Percentiles rank a stretch among this genome's conserved stretches.
Evolutionary conservation across 331 rosid genomes (phyloP).

Genomic region (Quercus lobata): DNA sequence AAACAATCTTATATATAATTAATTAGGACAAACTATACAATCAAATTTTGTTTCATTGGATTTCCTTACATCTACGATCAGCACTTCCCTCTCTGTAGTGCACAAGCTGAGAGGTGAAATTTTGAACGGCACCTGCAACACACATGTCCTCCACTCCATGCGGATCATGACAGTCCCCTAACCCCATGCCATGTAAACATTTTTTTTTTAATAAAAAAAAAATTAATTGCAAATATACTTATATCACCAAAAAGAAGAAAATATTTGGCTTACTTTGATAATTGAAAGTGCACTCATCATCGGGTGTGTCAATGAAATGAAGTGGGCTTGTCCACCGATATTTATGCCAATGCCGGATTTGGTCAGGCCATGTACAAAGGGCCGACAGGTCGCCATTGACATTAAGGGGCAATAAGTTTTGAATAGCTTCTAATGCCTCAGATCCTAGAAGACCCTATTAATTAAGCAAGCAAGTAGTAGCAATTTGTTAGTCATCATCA

Average conservation of each 20-base stretch:
- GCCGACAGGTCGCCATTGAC: conserved; percentile 74
- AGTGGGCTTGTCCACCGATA: conserved; percentile 88
- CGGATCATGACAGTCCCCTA: conserved; percentile 80
- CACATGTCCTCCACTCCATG: conserved; percentile 65
- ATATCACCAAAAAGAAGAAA: too few species aligned
- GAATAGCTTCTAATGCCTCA: conserved; percentile 60
- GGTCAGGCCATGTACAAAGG: conserved; percentile 84
- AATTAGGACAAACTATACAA: neutral
- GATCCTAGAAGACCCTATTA: conserved; percentile 54
- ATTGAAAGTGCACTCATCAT: conserved; percentile 55
- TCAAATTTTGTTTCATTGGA: neutral
- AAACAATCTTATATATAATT: neutral
- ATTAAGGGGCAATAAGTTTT: conserved; percentile 49
- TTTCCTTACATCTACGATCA: conserved; percentile 55
- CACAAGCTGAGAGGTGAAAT: conserved; percentile 83
- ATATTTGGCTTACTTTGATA: conserved; percentile 53
- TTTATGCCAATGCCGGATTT: conserved; percentile 67
- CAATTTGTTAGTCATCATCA: neutral
- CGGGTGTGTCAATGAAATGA: conserved; percentile 88
- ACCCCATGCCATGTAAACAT: neutral
- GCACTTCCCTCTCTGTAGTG: conserved; percentile 57
- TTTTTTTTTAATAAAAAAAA: too few species aligned
- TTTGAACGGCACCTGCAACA: conserved; percentile 83
- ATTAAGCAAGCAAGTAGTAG: neutral
- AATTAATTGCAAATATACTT: too few species aligned